Evolutionary conservation across 345 rosid genomes (phyloP).

Genomic region (Corymbia maculata): DNA sequence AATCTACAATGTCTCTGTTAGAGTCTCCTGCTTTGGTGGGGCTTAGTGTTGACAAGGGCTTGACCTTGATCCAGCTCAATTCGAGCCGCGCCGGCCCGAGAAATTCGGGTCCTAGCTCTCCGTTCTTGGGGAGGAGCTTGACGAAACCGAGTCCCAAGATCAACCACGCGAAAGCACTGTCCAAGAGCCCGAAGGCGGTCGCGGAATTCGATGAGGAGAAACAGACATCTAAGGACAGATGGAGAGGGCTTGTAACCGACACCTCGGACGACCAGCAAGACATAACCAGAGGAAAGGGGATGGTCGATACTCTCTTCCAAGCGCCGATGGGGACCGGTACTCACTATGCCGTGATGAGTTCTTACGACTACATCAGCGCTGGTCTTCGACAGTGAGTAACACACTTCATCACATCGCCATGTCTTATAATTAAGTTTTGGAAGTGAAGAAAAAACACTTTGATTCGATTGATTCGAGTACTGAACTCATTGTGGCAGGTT

Average conservation of each 20-base stretch:
- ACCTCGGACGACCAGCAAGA: slow-evolving; percentile 41
- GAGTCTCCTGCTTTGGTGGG: not conserved
- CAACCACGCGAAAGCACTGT: not conserved
- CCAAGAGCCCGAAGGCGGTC: slow-evolving; percentile 1
- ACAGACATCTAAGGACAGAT: slow-evolving; percentile 31
- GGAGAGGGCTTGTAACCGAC: slow-evolving; percentile 32
- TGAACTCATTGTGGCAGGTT: slow-evolving; percentile 1
- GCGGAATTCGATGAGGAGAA: slow-evolving; percentile 29
- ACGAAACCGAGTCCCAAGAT: slow-evolving; percentile 7
- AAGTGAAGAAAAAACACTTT: not conserved
- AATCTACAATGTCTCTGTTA: not conserved
- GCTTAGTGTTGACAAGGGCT: not conserved
- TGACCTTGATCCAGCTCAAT: slow-evolving; percentile 14
- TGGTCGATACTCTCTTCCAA: slow-evolving; percentile 47
- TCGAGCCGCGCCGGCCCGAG: slow-evolving; percentile 1
- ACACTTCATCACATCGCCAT: not conserved
- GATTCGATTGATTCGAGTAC: not conserved
- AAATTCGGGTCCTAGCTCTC: slow-evolving; percentile 4
- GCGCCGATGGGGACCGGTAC: slow-evolving; percentile 42
- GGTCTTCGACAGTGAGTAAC: slow-evolving; percentile 38
- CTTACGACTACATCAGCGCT: slow-evolving; percentile 31
- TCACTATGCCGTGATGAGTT: slow-evolving; percentile 39
- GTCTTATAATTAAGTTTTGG: not conserved
- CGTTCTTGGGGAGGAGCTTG: slow-evolving; percentile 15
- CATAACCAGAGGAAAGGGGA: slow-evolving; percentile 46